phyloP scores from a whole-genome alignment of 2,329 filamentous ascomycete genomes.

The Rhexocercosporidium sp. region DNA sequence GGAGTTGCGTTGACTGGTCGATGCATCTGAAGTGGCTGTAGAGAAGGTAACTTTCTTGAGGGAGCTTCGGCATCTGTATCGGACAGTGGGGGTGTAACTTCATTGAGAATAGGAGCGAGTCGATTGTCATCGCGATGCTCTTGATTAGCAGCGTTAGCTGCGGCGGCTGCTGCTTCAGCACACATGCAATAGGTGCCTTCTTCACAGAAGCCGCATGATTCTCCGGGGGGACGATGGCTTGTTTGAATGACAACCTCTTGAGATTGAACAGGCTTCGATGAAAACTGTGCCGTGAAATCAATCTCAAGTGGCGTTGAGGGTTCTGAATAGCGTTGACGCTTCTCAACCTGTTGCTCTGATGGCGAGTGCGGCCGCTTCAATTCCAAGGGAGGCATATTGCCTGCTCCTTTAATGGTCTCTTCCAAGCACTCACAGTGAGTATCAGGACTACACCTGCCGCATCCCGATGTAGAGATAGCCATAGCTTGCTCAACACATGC shows the following conservation, averaged over 20 bases:
- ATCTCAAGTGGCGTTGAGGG: slow-evolving; percentile 62
- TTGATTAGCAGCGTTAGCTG: slow-evolving; percentile 41
- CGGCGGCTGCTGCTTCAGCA: slow-evolving; percentile 60
- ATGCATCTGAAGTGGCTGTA: slow-evolving; percentile 44
- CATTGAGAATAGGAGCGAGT: slow-evolving; percentile 52
- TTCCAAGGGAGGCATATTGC: slow-evolving; percentile 23
- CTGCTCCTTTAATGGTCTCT: slow-evolving; percentile 42
- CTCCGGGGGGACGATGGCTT: slow-evolving; percentile 53
- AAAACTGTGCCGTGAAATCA: slow-evolving; percentile 74
- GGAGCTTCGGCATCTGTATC: slow-evolving; percentile 61
- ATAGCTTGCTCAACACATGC: slow-evolving; percentile 65
- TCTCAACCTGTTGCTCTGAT: slow-evolving; percentile 48
- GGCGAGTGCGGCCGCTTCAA: slow-evolving; percentile 43
- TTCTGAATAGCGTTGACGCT: slow-evolving; percentile 58
- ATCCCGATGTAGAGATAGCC: slow-evolving; percentile 60
- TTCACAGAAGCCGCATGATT: slow-evolving; percentile 82
- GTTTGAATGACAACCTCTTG: slow-evolving; percentile 31
- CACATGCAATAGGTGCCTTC: slow-evolving; percentile 84
- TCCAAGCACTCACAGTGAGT: slow-evolving; percentile 67
- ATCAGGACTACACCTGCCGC: slow-evolving; percentile 68
- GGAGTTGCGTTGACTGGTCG: slow-evolving; percentile 28
- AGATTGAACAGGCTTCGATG: slow-evolving; percentile 46
- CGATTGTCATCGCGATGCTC: slow-evolving; percentile 40
- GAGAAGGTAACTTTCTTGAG: slow-evolving; percentile 62
- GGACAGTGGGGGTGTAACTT: slow-evolving; percentile 57